Conservation (phyloP, 495 filamentous ascomycete species). For the Astrothelium macrocarpum region DNA sequence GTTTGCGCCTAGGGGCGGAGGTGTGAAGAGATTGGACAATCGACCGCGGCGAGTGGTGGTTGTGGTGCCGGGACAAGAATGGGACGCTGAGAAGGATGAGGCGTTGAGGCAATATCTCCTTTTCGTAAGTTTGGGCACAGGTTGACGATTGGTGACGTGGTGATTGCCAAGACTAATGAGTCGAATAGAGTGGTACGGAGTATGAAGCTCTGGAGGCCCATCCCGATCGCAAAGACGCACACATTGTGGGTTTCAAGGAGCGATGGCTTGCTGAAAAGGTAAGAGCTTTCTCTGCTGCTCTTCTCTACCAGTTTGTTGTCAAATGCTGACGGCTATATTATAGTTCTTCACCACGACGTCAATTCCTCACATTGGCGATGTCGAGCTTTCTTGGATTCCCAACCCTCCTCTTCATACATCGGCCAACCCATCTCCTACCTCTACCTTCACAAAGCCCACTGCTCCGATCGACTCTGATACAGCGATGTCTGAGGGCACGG, state of each 20-base stretch:
- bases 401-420: constrained; percentile 33
- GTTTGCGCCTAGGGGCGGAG: constrained; percentile 36
- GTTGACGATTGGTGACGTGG: no score
- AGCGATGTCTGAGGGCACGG: constrained; percentile 4
- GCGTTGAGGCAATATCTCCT: constrained; percentile 75
- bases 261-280: constrained; percentile 75
- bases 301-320: background rate
- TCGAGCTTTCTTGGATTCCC: constrained; percentile 64
- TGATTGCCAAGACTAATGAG: background rate
- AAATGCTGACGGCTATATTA: background rate
- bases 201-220: constrained; percentile 66
- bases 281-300: constrained; percentile 9
- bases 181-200: constrained; percentile 63
- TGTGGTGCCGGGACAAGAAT: constrained; percentile 41
- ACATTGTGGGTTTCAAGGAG: constrained; percentile 76
- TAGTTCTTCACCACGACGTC: constrained; percentile 57
- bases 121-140: constrained; percentile 51
- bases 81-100: constrained; percentile 59
- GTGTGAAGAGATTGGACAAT: constrained; percentile 77
- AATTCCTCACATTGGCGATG: constrained; percentile 64
- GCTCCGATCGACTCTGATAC: background rate
- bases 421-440: constrained; percentile 18
- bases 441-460: background rate
- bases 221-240: constrained; percentile 44
- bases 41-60: constrained; percentile 69